Percentiles rank a stretch among this genome's conserved stretches.
Evolutionary conservation across 257 asterid genomes (phyloP).

Genomic region (Solanum chilense): DNA sequence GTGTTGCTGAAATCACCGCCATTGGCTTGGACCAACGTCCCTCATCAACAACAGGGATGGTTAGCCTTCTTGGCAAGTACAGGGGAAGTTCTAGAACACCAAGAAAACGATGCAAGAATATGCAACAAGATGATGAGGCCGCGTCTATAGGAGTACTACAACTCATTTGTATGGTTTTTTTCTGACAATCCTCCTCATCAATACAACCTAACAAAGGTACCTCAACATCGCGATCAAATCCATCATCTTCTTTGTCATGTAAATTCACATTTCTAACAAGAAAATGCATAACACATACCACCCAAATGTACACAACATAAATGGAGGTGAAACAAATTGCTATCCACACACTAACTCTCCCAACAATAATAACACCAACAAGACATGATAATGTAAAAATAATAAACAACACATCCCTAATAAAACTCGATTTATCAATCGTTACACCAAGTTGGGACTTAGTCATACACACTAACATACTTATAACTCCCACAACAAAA

Average conservation of each 20-base stretch:
- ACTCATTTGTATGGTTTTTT: neutral
- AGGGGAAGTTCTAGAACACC: constrained; percentile 48
- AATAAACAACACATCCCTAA: constrained; percentile 61
- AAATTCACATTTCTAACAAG: neutral
- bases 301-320: constrained; percentile 38
- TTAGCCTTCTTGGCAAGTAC: constrained; percentile 54
- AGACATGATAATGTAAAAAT: constrained; percentile 43
- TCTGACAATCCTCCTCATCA: constrained; percentile 28
- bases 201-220: constrained; percentile 27
- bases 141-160: neutral
- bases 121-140: neutral
- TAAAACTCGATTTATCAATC: constrained; percentile 44
- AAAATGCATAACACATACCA: constrained; percentile 54
- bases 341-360: constrained; percentile 33
- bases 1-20: constrained; percentile 28
- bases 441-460: neutral
- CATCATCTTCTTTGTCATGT: neutral
- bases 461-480: constrained; percentile 28
- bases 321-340: constrained; percentile 37
- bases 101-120: neutral
- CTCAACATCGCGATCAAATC: neutral
- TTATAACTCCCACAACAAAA: constrained; percentile 58
- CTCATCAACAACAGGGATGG: constrained; percentile 53
- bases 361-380: constrained; percentile 26
- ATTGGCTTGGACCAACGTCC: constrained; percentile 61